Conservation (phyloP, 495 filamentous ascomycete genomes). For the Mytilinidion resinicola region DNA sequence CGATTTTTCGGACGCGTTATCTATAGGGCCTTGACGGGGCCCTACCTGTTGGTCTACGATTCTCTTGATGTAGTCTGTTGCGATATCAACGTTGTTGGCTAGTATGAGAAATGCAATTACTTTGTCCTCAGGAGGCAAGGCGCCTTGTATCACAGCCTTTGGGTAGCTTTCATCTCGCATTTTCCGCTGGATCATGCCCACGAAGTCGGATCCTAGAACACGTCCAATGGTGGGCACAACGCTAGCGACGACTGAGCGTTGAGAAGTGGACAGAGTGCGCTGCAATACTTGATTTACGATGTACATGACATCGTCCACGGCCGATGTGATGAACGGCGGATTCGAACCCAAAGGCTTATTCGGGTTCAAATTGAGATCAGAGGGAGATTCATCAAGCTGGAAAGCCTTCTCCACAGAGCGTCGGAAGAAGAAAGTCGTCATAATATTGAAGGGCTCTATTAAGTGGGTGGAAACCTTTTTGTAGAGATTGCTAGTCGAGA, state of each 20-base stretch:
- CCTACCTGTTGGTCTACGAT: conserved; percentile 66
- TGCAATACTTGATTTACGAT: conserved; percentile 89
- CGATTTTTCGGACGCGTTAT: background rate
- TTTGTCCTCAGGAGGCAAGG: conserved; percentile 73
- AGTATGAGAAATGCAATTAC: conserved; percentile 82
- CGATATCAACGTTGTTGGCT: conserved; percentile 89
- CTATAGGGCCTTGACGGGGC: conserved; percentile 21
- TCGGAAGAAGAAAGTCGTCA: conserved; percentile 94
- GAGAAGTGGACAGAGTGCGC: conserved; percentile 77
- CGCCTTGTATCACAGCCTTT: conserved; percentile 63
- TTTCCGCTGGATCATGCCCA: conserved; percentile 93
- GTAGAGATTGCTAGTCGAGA: conserved; percentile 65
- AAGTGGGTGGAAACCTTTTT: conserved; percentile 70
- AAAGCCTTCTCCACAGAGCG: conserved; percentile 95
- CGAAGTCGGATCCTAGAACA: conserved; percentile 86
- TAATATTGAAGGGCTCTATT: conserved; percentile 68
- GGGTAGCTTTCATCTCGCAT: conserved; percentile 96
- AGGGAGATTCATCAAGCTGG: conserved; percentile 91
- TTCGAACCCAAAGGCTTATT: conserved; percentile 60
- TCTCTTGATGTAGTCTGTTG: conserved; percentile 79
- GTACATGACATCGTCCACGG: conserved; percentile 99
- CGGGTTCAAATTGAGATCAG: conserved; percentile 66
- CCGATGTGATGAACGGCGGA: conserved; percentile 86
- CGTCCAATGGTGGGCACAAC: conserved; percentile 75
- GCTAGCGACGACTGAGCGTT: conserved; percentile 62